Evolutionary conservation across 106 monocot genomes (phyloP), one percentile per base, ranked within the genome.

Genomic region (Hemerocallis citrina): DNA sequence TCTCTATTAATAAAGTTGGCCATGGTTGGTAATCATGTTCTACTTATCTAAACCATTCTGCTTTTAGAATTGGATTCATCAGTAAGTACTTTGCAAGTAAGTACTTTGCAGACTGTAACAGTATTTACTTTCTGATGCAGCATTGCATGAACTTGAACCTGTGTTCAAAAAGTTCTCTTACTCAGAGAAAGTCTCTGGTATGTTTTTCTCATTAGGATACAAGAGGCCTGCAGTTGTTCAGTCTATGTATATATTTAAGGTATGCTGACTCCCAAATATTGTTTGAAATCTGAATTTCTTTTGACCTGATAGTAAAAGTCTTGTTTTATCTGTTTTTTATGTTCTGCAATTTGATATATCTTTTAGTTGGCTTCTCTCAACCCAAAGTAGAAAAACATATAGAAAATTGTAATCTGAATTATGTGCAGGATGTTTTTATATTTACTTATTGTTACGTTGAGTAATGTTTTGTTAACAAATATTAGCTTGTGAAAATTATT

Each of bases 161-260:
- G 77, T 91, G 14, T 96, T 96, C 72, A 90, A 77, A 62, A 81
- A 77, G 23, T 79, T 91, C 50, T 81, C 76, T 37, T 61, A 38
- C 8, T 84, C 90, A 5, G 90, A 79, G 49, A 81, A 84, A 57
- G 33, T 96, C 3, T 74, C 72, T 1, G 76, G 77, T 15, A 70
- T 91, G 61, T 62, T 96, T 55, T 64, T 33, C 21, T 96, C 96
- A 30, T 69, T 91, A 62, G 74, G 68, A 55, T 81, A 91, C 69
- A 83, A 72, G 76, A 86, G 90, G 59, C 90, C 96, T 62, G 83
- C 74, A 16, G 79, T 96, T 68, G 82, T 96, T 39, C 96, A 96
- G 35, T 96, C 96, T 14, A 96, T 96, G 96, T 96, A 96, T 43
- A 91, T 96, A 60, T 91, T 96, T 73, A 96, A 96, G 90, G 96